Evolutionary conservation across 495 filamentous ascomycete species (phyloP).

Genomic region (Tuber magnatum): DNA sequence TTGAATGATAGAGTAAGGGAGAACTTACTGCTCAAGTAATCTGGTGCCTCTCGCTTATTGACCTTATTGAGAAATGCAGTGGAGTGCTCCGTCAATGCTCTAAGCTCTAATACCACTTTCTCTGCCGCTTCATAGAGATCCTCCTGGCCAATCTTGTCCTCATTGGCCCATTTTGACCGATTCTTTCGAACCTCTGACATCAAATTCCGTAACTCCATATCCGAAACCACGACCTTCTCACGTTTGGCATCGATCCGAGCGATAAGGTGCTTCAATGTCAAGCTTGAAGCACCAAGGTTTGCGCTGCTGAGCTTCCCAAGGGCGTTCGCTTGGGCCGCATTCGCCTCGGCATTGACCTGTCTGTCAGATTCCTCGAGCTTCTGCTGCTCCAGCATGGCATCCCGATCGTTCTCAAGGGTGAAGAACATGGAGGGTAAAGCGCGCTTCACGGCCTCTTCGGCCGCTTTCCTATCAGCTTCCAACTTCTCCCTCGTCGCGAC

Average conservation of each 20-base stretch:
- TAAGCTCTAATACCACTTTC: constrained; percentile 90
- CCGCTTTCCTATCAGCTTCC: constrained; percentile 87
- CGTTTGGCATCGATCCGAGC: constrained; percentile 88
- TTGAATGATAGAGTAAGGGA: constrained; percentile 12
- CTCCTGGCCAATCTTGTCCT: constrained; percentile 93
- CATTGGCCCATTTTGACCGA: constrained; percentile 95
- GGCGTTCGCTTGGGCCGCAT: constrained; percentile 48
- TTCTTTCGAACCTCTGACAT: constrained; percentile 98
- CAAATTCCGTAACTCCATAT: constrained; percentile 80
- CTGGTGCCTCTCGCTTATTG: constrained; percentile 92
- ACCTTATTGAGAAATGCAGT: constrained; percentile 85
- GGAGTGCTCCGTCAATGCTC: constrained; percentile 93
- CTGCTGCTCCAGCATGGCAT: constrained; percentile 96
- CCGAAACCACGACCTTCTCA: constrained; percentile 76
- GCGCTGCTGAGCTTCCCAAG: constrained; percentile 78
- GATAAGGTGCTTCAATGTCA: constrained; percentile 94
- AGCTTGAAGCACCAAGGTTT: constrained; percentile 91
- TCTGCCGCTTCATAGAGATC: constrained; percentile 95
- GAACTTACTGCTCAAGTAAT: constrained; percentile 76
- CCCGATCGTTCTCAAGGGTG: constrained; percentile 86
- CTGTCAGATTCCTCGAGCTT: constrained; percentile 93
- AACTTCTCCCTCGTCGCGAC: constrained; percentile 69
- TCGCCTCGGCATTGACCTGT: constrained; percentile 79
- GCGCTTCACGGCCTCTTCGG: constrained; percentile 78
- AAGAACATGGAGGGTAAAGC: constrained; percentile 90